Base-by-base conservation (phyloP, 2,329 filamentous ascomycete genomes). In the Plectosphaerella sp. region DNA sequence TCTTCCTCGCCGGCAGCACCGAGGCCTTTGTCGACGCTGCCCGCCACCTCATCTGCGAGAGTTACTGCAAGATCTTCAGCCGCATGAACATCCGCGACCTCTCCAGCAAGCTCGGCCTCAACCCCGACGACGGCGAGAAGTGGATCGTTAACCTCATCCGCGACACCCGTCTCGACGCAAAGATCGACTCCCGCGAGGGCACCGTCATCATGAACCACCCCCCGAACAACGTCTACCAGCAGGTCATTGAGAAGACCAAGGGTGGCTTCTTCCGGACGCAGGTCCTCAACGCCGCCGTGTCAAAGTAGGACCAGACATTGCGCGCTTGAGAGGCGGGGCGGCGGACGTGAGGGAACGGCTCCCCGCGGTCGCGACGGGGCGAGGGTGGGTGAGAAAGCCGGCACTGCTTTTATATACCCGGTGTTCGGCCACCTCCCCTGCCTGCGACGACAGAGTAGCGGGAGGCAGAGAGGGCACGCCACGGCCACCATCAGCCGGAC, bases 91-190 rank as follows among this genome's bases (percentile, higher is more conserved):
- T 99, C 71, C 91, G 92, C 82, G 94, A 97, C 64, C 83, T 99
- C 54, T 96, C 91, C 59, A 88, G 86, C 58, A 89, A 94, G 69
- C 85, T 99, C 55, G 94, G 93, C 59, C 81, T 99, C 59, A 91
- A 88, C 68, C 87, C 92, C 64, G 91, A 96, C 67, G 94, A 97
- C 67, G 94, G 94, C 64, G 94, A 99, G 84, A 99, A 99, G 80
- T 99, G 94, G 94, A 99, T 99, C 66, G 94, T 99, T 64, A 99
- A 99, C 79, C 82, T 99, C 59, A 99, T 99, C 74, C 88, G 94
- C 58, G 94, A 99, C 75, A 99, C 94, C 22, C 84, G 92, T 57
- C 89, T 99, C 58, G 94, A 99, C 68, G 94, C 94, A 65, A 99
- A 99, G 84, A 97, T 97, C 69, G 94, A 99, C 76, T 97, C 96